Conservation (phyloP, 1,139 yeast species). For the Pichia sp. region DNA sequence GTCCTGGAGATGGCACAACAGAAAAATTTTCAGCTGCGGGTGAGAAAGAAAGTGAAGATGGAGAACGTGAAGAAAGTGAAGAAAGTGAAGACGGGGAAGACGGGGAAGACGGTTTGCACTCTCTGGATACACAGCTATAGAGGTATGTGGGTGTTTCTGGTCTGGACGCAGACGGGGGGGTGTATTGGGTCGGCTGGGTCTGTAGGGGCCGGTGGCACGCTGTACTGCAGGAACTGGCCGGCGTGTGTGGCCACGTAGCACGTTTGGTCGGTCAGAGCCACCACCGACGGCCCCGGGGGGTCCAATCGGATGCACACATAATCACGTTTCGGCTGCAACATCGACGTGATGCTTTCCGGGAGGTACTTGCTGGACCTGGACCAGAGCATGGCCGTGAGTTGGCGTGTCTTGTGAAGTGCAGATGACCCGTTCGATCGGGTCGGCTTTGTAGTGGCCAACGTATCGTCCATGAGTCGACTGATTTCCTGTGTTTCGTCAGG, state of each 20-base stretch:
- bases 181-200: too few species aligned
- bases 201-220: constrained; percentile 1
- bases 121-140: too few species aligned
- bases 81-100: too few species aligned
- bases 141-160: too few species aligned
- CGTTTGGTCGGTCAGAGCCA: constrained; percentile 21
- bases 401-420: constrained; percentile 3
- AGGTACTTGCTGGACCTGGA: constrained; percentile 27
- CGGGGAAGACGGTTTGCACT: too few species aligned
- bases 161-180: too few species aligned
- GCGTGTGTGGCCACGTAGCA: constrained; percentile 23
- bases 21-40: too few species aligned
- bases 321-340: constrained; percentile 37
- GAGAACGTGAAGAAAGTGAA: too few species aligned
- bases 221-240: constrained; percentile 13
- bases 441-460: too few species aligned
- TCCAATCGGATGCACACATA: constrained; percentile 33
- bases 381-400: constrained; percentile 12
- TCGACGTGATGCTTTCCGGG: constrained; percentile 28
- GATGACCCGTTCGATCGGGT: too few species aligned
- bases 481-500: constrained; percentile 4
- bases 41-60: too few species aligned
- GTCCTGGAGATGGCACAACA: too few species aligned
- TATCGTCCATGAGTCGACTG: not conserved
- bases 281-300: constrained; percentile 18